Conservation (phyloP, 768 basidiomycete genomes). For the Boletus tylopilopsis region DNA sequence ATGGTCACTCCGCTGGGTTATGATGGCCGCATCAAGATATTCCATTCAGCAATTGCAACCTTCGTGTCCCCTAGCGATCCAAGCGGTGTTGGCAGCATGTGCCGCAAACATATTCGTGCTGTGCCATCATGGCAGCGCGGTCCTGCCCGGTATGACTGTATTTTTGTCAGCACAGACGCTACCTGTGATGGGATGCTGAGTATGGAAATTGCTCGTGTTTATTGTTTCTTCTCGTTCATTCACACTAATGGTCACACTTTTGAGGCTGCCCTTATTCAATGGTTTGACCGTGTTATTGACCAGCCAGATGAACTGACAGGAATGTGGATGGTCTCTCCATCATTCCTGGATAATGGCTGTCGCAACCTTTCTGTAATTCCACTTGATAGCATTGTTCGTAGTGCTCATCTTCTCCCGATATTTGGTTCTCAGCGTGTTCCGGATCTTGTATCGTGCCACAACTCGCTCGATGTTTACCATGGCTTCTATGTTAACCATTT, state of each 20-base stretch:
- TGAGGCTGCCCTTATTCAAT: neutral
- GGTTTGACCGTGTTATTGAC: neutral
- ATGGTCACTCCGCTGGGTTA: too few species aligned
- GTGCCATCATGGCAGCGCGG: neutral
- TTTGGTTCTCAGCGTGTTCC: too few species aligned
- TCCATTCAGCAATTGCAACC: neutral
- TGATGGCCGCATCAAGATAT: neutral
- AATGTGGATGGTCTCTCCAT: neutral
- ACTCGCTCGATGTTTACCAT: too few species aligned
- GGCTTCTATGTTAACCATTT: too few species aligned
- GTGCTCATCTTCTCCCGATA: neutral
- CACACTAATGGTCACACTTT: neutral
- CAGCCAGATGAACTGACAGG: neutral
- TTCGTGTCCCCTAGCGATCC: neutral
- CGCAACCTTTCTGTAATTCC: neutral
- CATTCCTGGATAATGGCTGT: neutral
- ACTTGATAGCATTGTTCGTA: neutral
- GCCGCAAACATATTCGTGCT: neutral
- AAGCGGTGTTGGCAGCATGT: neutral
- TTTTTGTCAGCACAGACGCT: neutral
- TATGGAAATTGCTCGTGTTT: neutral
- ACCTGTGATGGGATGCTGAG: neutral
- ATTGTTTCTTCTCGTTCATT: neutral
- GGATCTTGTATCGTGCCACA: too few species aligned
- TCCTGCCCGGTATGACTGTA: neutral